Base-by-base conservation (phyloP, 352 stramenopile genomes). In the Elongisporangium prolatum region DNA sequence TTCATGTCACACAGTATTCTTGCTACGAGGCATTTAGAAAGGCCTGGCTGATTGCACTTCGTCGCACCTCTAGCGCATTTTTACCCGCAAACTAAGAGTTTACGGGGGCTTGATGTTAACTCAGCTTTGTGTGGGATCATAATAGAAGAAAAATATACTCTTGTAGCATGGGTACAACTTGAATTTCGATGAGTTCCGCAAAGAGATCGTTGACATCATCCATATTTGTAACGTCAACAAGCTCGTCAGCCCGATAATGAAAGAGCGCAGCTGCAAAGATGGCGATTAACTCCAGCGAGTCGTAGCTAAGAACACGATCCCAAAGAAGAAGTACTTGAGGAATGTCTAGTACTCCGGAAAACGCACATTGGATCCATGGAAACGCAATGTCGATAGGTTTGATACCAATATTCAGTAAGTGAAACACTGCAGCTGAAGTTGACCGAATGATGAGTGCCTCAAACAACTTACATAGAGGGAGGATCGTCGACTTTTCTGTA, bases 361-460 rank as follows among this genome's bases (percentile, higher is more conserved):
- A 91, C 18, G 77, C 84, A 53, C 69, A 69, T 51, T 93, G 84
- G 52, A 93, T 86, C 84, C 84, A 93, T 18, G 80, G 77, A 56
- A 93, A 93, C 18, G 75, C 84, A 47, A 93, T 77, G 51, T 86
- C 75, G 34, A 93, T 63, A 16, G 84, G 84, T 60, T 68, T 61
- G 37, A 93, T 59, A 21, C 75, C 76, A 22, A 81, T 64, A 63
- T 75, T 82, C 51, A 85, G 55, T 21, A 90, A 71, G 55, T 90
- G 80, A 50, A 88, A 80, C n/a, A 87, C 68, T 2, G 67, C 66
- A 21, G 68, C 60, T 16, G 80, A 67, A 18, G 69, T 77, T n/a
- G 74, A 87, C 24, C 67, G 75, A 52, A 71, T 59, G 16, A 79
- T 60, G 57, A 91, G 71, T 21, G 82, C 71, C 58, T 93, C 84